Evolutionary conservation across 2,329 filamentous ascomycete species (phyloP), one percentile per base, ranked within the genome.

Genomic region (Pezicula carpinea): DNA sequence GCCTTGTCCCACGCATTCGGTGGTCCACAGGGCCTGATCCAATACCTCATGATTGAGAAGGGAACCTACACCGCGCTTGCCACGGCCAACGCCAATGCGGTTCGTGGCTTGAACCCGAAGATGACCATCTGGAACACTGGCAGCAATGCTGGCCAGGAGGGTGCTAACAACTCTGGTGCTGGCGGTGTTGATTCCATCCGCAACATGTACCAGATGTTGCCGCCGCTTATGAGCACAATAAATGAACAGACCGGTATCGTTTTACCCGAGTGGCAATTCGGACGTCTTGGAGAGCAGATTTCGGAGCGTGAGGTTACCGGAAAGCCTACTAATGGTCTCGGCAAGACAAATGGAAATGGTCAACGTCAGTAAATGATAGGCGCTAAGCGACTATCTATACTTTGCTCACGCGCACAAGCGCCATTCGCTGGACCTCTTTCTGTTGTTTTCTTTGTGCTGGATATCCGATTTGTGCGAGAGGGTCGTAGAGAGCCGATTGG

Each of bases 91-190:
- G 88, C 85, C 39, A 65, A 75, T 26, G 89, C 87, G 26, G 80
- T 95, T 62, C 75, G 80, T 43, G 89, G 89, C 21, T 69, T 95
- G 55, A 79, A 90, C 65, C 89, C 89, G 54, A 95, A 95, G 83
- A 93, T 95, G 70, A 90, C 83, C 52, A 82, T 92, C 21, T 95
- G 89, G 89, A 93, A 89, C 64, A 95, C 89, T 7, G 87, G 87
- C 36, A 65, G 69, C 41, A 69, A 76, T 43, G 57, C 58, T 38
- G 59, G 58, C 4, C 47, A 52, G 15, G 52, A 52, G 26, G 73
- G 63, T 14, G 70, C 67, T n/a, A 69, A 62, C 35, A 69, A 66
- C 21, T 65, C 66, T 34, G 64, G 67, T 35, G 70, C 77, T 46
- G 83, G 87, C 49, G 66, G 75, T 7, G 70, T 75, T 19, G 79